Evolutionary conservation across 2,329 filamentous ascomycete species (phyloP), one percentile per base, ranked within the genome.

Genomic region (Balansia obtecta): DNA sequence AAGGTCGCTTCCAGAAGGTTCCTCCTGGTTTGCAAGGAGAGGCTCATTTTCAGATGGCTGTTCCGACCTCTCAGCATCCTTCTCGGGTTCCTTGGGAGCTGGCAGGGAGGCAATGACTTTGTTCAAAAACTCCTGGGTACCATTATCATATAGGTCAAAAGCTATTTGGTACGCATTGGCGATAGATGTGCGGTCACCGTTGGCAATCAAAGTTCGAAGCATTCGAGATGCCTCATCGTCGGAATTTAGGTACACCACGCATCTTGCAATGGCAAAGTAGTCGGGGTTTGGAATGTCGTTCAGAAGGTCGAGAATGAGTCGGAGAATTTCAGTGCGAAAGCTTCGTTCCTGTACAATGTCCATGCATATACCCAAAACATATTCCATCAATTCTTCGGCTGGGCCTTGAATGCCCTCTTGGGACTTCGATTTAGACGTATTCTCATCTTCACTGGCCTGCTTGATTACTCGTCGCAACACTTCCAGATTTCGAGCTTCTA

Each of bases 81-180:
- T 69, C 54, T 76, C 70, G 12, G 67, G 54, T 51, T 59, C 48
- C 50, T 76, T 71, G 11, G 69, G 68, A 16, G 77, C 74, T 0
- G 89, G 87, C 33, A 97, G 73, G 44, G 87, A 82, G 52, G 86
- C 81, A 61, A 91, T 83, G 43, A 98, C 87, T 69, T 93, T 96
- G 57, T 83, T 83, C 22, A 98, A 70, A 60, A 98, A 98, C 64
- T 97, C 93, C 61, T 98, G 93, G 0, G 93, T 97, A 58, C 93
- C 93, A 63, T 98, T 98, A 70, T 98, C 93, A 68, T 96, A 97
- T 6, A 98, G 76, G 62, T 98, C 93, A 61, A 98, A 98, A 1
- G 91, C 93, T 51, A 98, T 95, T 65, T 98, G 93, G 66, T 97
- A 98, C 16, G 93, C 93, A 46, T 88, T 85, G 18, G 90, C 86